phyloP scores from a whole-genome alignment of 441 rosid species.

The Erodium moschatum region DNA sequence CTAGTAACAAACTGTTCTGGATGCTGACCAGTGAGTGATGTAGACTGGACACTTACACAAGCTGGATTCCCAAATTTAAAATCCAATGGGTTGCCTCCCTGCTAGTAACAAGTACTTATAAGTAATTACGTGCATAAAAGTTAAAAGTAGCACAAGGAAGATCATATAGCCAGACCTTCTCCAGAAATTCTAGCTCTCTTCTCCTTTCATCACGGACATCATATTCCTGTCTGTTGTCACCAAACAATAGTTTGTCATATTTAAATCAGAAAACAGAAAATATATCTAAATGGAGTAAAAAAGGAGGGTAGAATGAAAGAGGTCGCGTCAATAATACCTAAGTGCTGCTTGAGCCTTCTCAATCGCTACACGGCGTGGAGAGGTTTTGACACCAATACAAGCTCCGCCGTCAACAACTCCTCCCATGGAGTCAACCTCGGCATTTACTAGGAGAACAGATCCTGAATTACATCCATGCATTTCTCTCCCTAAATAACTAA shows the following conservation, averaged over 20 bases:
- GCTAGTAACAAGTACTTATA: slow-evolving; percentile 25
- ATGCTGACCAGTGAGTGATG: slow-evolving; percentile 77
- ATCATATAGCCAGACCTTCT: slow-evolving; percentile 62
- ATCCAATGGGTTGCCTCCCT: slow-evolving; percentile 99
- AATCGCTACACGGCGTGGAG: slow-evolving; percentile 80
- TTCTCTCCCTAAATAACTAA: slow-evolving; percentile 36
- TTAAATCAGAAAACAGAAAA: slow-evolving; percentile 15
- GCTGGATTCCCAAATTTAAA: slow-evolving; percentile 71
- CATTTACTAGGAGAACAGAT: slow-evolving; percentile 66
- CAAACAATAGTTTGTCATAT: slow-evolving; percentile 11
- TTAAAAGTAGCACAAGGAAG: slow-evolving; percentile 19
- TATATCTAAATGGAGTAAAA: not conserved
- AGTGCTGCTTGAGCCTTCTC: slow-evolving; percentile 96
- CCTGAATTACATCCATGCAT: slow-evolving; percentile 74
- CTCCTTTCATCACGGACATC: slow-evolving; percentile 95
- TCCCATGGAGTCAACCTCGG: slow-evolving; percentile 99
- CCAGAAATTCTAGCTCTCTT: slow-evolving; percentile 91
- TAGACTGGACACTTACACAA: slow-evolving; percentile 84
- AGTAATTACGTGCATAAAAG: not conserved
- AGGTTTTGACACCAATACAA: slow-evolving; percentile 81
- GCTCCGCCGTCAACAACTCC: slow-evolving; percentile 93
- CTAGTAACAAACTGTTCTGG: slow-evolving; percentile 76
- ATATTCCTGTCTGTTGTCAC: slow-evolving; percentile 77
- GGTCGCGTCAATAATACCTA: slow-evolving; percentile 41
- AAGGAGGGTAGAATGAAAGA: not conserved